Conservation (phyloP, 2,329 filamentous ascomycete genomes). For the Colletotrichum shisoi region DNA sequence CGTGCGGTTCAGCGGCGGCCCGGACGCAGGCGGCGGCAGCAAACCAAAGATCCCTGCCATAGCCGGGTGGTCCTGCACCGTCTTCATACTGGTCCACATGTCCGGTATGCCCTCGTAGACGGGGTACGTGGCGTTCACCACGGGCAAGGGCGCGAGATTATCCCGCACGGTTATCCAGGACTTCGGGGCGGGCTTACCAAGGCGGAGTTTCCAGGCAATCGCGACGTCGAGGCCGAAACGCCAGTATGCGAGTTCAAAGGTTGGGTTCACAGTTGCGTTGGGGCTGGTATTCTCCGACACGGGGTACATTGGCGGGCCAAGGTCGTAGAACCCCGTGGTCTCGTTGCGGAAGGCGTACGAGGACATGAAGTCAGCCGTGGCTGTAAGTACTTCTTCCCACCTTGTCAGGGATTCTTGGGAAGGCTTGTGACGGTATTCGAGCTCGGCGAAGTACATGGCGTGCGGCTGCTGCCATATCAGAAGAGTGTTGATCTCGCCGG, state of each 20-base stretch:
- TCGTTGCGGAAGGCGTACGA: constrained; percentile 64
- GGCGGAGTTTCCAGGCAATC: constrained; percentile 59
- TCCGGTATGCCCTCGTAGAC: constrained; percentile 59
- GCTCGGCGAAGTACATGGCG: constrained; percentile 66
- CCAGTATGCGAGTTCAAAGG: constrained; percentile 70
- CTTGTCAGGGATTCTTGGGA: constrained; percentile 54
- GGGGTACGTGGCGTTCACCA: constrained; percentile 59
- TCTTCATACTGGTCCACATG: constrained; percentile 54
- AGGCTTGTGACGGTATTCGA: constrained; percentile 59
- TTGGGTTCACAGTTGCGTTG: constrained; percentile 64
- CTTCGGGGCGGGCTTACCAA: constrained; percentile 52
- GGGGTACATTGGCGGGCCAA: constrained; percentile 57
- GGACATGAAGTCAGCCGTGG: constrained; percentile 67
- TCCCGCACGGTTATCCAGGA: constrained; percentile 59
- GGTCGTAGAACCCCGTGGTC: constrained; percentile 60
- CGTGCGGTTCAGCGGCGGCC: constrained; percentile 48
- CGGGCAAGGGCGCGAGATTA: constrained; percentile 62
- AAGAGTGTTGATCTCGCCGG: constrained; percentile 67
- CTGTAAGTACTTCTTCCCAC: constrained; percentile 62
- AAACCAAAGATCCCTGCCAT: constrained; percentile 56
- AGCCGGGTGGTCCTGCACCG: constrained; percentile 54
- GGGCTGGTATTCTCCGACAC: constrained; percentile 66
- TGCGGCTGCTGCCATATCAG: constrained; percentile 71
- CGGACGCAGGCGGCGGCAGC: constrained; percentile 51
- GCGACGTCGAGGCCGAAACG: constrained; percentile 66